Percentiles rank a stretch among this genome's conserved stretches.
Conservation (phyloP, 345 rosid species). For the Bruguiera gymnorhiza region DNA sequence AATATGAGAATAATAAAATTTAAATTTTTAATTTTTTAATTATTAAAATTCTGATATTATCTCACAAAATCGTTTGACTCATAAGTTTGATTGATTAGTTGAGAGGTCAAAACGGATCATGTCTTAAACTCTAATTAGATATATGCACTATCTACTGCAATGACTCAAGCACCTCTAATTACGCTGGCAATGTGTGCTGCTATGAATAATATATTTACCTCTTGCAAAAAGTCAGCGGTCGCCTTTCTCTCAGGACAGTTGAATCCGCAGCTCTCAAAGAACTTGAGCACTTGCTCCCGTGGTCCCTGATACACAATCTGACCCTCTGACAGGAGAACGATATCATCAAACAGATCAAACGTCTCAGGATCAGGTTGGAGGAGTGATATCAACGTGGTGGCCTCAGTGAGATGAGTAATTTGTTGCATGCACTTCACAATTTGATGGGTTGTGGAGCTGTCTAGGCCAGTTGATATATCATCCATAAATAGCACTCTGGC, state of each 20-base stretch:
- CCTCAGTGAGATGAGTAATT: conserved; percentile 67
- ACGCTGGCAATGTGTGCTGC: no score
- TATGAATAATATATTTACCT: conserved; percentile 36
- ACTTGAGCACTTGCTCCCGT: conserved; percentile 51
- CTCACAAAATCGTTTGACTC: no score
- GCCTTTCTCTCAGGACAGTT: conserved; percentile 85
- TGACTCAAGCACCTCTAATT: no score
- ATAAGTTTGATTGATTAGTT: no score
- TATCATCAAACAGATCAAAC: conserved; percentile 81
- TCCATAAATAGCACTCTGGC: conserved; percentile 87
- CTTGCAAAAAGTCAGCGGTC: conserved; percentile 88
- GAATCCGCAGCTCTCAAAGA: conserved; percentile 76
- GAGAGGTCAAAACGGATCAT: no score
- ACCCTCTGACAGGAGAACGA: conserved; percentile 74
- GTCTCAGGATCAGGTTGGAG: conserved; percentile 97
- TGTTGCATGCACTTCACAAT: conserved; percentile 87
- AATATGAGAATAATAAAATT: no score
- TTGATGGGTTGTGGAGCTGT: conserved; percentile 87
- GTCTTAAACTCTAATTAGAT: no score
- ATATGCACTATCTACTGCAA: no score
- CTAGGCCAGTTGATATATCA: conserved; percentile 92
- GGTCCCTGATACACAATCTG: conserved; percentile 90
- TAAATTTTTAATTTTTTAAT: no score
- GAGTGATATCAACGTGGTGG: conserved; percentile 72
- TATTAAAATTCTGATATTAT: no score